A percentile compares a stretch with the other conserved stretches of the same genome.
These are phyloP conservation scores for Exophiala sp. DNA, from an alignment of 2,329 filamentous ascomycete species.

Conservation along the genomic window DNA sequence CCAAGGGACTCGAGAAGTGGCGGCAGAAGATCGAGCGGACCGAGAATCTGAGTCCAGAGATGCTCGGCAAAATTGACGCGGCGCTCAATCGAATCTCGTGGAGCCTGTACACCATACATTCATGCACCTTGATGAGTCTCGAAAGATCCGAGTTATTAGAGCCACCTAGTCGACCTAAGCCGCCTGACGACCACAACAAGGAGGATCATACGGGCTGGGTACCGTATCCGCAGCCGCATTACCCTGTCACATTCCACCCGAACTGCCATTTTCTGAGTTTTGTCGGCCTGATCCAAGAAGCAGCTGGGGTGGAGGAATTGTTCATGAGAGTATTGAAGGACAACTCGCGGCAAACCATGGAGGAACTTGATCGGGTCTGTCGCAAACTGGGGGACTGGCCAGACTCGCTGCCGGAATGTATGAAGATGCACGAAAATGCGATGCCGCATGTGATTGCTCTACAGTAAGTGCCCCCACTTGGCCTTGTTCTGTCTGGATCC, in stretches of 20 bases:
- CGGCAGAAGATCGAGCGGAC: constrained; percentile 22
- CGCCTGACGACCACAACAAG: constrained; percentile 15
- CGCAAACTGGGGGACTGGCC: constrained; percentile 29
- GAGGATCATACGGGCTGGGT: constrained; percentile 27
- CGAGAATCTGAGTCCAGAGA: constrained; percentile 1
- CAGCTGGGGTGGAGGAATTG: constrained; percentile 11
- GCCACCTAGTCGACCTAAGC: constrained; percentile 16
- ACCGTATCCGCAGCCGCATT: constrained; percentile 28
- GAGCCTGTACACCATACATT: constrained; percentile 15
- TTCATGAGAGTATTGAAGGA: constrained; percentile 12
- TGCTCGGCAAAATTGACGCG: constrained; percentile 5
- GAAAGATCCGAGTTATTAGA: constrained; percentile 26
- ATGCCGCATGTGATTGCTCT: constrained; percentile 31
- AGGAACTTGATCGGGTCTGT: constrained; percentile 21
- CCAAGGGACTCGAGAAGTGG: constrained; percentile 31
- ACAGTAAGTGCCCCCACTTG: constrained; percentile 29
- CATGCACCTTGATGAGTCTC: constrained; percentile 14
- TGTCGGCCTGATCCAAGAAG: constrained; percentile 17
- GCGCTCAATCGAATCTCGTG: constrained; percentile 12
- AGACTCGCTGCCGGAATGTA: constrained; percentile 29
- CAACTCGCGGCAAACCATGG: constrained; percentile 14
- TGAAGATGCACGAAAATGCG: constrained; percentile 23
- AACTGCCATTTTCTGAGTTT: constrained; percentile 29
- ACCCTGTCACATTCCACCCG: constrained; percentile 28
- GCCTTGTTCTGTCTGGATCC: too few species aligned